A percentile compares a stretch with the other conserved stretches of the same genome.
phyloP scores from a whole-genome alignment of 208 protist species.

The Crithidia thermophila region DNA sequence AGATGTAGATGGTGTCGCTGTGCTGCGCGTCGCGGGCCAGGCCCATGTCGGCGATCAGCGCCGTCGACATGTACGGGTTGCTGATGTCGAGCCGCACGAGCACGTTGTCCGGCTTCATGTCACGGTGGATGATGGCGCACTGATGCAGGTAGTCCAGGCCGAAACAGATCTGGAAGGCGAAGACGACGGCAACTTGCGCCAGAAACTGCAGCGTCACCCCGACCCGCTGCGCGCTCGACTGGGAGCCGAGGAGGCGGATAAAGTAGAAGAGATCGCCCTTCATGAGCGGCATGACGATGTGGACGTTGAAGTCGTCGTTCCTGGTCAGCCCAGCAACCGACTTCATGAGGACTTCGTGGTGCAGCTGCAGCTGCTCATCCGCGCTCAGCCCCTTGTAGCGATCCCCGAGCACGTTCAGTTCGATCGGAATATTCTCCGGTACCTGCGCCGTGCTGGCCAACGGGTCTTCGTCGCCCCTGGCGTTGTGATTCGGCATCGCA shows the following conservation, averaged over 20 bases:
- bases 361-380: slow-evolving; percentile 32
- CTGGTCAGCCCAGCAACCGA: slow-evolving; percentile 29
- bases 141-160: slow-evolving; percentile 92
- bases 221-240: slow-evolving; percentile 24
- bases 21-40: slow-evolving; percentile 79
- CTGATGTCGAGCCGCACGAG: slow-evolving; percentile 82
- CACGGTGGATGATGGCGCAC: slow-evolving; percentile 93
- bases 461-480: slow-evolving; percentile 13
- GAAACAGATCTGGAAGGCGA: slow-evolving; percentile 87
- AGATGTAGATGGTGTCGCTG: slow-evolving; percentile 93
- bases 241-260: slow-evolving; percentile 45
- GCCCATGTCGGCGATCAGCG: slow-evolving; percentile 88
- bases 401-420: slow-evolving; percentile 47
- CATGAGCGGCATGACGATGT: slow-evolving; percentile 93
- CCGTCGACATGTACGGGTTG: slow-evolving; percentile 68
- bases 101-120: slow-evolving; percentile 98
- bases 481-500: slow-evolving; percentile 23
- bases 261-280: slow-evolving; percentile 83
- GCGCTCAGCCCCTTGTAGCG: slow-evolving; percentile 36
- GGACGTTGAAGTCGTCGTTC: slow-evolving; percentile 70
- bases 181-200: slow-evolving; percentile 65
- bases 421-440: slow-evolving; percentile 23
- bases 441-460: slow-evolving; percentile 49
- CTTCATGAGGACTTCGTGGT: slow-evolving; percentile 48
- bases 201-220: slow-evolving; percentile 49